phyloP scores from a whole-genome alignment of 164 flowering plant genomes.

The Liriodendron chinense region DNA sequence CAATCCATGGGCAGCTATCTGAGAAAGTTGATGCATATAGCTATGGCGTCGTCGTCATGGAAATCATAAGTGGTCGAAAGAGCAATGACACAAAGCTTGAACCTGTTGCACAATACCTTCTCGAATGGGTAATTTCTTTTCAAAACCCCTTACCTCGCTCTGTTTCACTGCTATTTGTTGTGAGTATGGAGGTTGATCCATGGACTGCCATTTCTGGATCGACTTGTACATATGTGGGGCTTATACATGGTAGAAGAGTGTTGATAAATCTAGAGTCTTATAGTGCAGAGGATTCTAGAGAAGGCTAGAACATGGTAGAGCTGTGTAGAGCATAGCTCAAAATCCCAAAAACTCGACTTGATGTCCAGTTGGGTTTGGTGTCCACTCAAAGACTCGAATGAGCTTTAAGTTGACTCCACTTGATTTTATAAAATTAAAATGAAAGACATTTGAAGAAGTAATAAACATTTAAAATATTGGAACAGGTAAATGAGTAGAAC shows the following conservation, averaged over 20 bases:
- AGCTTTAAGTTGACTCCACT: neutral
- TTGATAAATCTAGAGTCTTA: too few species aligned
- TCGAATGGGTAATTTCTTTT: slow-evolving; percentile 39
- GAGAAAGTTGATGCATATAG: slow-evolving; percentile 58
- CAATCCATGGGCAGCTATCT: slow-evolving; percentile 53
- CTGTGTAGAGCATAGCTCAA: too few species aligned
- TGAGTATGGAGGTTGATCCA: neutral
- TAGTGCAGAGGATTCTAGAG: too few species aligned
- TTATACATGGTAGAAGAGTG: too few species aligned
- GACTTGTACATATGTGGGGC: too few species aligned
- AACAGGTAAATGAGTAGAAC: too few species aligned
- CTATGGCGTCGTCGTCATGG: slow-evolving; percentile 57
- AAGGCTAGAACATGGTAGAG: too few species aligned
- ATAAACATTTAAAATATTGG: too few species aligned
- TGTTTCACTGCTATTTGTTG: neutral
- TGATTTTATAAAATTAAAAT: too few species aligned
- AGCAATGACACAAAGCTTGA: slow-evolving; percentile 31
- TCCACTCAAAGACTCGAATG: neutral
- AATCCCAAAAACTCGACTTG: too few species aligned
- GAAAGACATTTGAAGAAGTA: too few species aligned
- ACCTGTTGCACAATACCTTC: slow-evolving; percentile 39
- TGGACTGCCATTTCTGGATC: too few species aligned
- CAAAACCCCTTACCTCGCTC: neutral
- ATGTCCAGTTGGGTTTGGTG: neutral
- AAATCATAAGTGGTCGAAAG: slow-evolving; percentile 49